A percentile compares a stretch with the other conserved stretches of the same genome.
Conservation (phyloP, 352 stramenopile genomes). For the Nothophytophthora sp. region DNA sequence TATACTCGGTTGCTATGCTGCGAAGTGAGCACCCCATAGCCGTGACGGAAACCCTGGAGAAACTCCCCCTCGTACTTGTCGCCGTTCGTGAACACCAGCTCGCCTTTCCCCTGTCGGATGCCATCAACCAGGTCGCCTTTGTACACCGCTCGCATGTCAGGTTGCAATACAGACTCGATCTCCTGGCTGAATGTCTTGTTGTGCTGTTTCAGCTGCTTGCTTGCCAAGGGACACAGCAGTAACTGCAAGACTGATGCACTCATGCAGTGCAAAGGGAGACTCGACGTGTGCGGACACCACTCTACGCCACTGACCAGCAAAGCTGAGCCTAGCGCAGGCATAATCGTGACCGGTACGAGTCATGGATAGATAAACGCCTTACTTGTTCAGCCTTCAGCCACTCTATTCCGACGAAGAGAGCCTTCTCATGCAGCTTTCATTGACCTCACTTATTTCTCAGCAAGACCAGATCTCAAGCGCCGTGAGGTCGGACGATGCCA, state of each 20-base stretch:
- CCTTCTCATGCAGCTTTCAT: neutral
- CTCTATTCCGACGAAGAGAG: too few species aligned
- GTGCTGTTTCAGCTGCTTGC: too few species aligned
- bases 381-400: too few species aligned
- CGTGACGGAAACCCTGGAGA: slow-evolving; percentile 54
- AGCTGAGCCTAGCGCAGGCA: too few species aligned
- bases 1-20: slow-evolving; percentile 51
- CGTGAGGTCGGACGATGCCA: neutral
- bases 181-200: too few species aligned
- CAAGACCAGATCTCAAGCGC: too few species aligned
- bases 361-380: too few species aligned
- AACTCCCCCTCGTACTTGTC: slow-evolving; percentile 76
- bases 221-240: too few species aligned
- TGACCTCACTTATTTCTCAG: neutral
- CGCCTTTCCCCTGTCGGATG: slow-evolving; percentile 52
- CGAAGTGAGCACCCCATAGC: slow-evolving; percentile 53
- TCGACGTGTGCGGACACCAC: neutral
- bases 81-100: slow-evolving; percentile 61
- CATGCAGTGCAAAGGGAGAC: neutral
- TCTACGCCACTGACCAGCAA: neutral
- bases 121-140: slow-evolving; percentile 54
- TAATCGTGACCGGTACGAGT: too few species aligned
- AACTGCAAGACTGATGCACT: too few species aligned
- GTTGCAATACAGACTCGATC: too few species aligned
- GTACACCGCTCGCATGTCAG: slow-evolving; percentile 61